Evolutionary conservation across 495 filamentous ascomycete genomes (phyloP), one percentile per base, ranked within the genome.

Genomic region (Penicillium lagena): DNA sequence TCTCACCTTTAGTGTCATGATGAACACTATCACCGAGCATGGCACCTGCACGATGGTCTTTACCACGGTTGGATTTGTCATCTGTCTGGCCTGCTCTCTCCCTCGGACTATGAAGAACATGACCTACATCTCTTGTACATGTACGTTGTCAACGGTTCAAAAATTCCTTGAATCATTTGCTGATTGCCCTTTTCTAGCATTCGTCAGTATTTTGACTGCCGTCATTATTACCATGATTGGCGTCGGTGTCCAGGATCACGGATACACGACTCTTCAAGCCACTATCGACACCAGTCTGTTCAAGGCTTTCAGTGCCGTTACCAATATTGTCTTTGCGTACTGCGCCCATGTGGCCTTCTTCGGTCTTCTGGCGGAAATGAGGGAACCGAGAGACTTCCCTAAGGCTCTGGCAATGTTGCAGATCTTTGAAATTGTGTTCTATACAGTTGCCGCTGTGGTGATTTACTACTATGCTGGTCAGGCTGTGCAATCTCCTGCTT

Each of bases 321-420:
- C 73, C 7, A 76, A 78, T 53, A 76, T 77, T 39, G 69, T 75
- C 48, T 75, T 78, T 50, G 72, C 72, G 27, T 75, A 73, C 60
- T 77, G 76, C 70, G 70, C 84, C 47, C 76, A 87, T 69, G 70
- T 86, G 55, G 77, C 83, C 53, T 83, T 88, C 68, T 86, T 90
- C 70, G 77, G 72, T 44, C 81, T 91, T 56, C 85, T 87, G 55
- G 78, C 83, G 46, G 87, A 91, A 60, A 83, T 91, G 76, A 77
- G 83, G 53, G 73, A 77, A 0, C 85, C 85, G 1, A 54, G 63
- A 35, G 79, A 87, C 54, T 87, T 78, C 55, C 68, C 72, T 43
- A 87, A 86, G 67, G 75, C 85, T 2, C 75, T 89, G 30, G 73
- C 72, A 46, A 57, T 80, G 42, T 78, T 87, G 3, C 83, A 86